Percentiles rank a stretch among this genome's conserved stretches.
phyloP scores from a whole-genome alignment of 75 land plant genomes.

The Azolla pinnata region DNA sequence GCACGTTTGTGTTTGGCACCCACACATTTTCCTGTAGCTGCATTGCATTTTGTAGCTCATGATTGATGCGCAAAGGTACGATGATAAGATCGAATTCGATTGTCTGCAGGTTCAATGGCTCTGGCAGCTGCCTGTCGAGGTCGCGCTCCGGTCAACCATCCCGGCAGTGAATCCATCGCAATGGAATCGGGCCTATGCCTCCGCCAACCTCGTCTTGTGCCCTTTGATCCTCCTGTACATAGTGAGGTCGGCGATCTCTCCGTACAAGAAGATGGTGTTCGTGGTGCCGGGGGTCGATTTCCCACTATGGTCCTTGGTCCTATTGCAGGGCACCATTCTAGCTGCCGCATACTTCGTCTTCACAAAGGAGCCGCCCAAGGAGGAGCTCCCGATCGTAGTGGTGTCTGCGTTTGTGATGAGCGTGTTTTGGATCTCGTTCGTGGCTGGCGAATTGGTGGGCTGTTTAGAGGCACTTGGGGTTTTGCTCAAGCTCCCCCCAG shows the following conservation, averaged over 20 bases:
- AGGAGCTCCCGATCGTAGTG: constrained; percentile 34
- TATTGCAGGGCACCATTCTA: constrained; percentile 47
- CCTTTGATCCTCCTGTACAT: constrained; percentile 66
- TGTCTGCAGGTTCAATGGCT: constrained; percentile 42
- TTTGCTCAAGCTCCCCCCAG: constrained; percentile 63
- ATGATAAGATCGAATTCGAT: too few species aligned
- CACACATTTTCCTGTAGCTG: too few species aligned
- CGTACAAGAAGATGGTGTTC: constrained; percentile 51
- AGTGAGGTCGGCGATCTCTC: constrained; percentile 53
- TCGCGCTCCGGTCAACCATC: constrained; percentile 62
- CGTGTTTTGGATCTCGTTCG: constrained; percentile 84
- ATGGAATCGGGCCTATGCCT: constrained; percentile 66
- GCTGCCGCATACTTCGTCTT: constrained; percentile 54
- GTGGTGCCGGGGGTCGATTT: constrained; percentile 47
- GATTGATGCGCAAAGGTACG: too few species aligned
- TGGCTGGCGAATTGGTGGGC: constrained; percentile 86
- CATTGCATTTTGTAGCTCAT: too few species aligned
- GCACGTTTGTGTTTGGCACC: too few species aligned
- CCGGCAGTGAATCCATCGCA: constrained; percentile 53
- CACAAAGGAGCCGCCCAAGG: constrained; percentile 57
- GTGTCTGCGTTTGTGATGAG: constrained; percentile 78
- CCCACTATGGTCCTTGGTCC: constrained; percentile 74
- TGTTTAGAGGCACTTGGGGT: constrained; percentile 61
- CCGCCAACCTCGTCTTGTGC: constrained; percentile 69
- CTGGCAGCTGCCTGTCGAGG: constrained; percentile 51